These are phyloP conservation scores for Carpinus viminea DNA, from an alignment of 306 rosid species.

Conservation along the genomic window DNA sequence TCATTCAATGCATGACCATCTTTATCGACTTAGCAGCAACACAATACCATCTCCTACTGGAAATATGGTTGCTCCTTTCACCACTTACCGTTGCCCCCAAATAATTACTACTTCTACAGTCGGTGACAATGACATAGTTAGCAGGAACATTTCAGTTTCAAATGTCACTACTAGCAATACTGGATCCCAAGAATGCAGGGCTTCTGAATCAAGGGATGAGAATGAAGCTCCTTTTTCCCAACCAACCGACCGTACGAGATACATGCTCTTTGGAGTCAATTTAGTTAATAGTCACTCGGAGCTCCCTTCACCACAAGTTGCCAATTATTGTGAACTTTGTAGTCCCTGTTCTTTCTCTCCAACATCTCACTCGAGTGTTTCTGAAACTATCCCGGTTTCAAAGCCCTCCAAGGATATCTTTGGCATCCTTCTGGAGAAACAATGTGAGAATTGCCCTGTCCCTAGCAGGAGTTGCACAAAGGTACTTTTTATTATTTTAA, in stretches of 20 bases:
- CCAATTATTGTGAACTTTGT: slow-evolving; percentile 33
- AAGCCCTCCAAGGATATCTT: slow-evolving; percentile 31
- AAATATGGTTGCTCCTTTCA: slow-evolving; percentile 27
- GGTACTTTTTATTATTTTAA: slow-evolving; percentile 39
- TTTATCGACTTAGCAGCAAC: slow-evolving; percentile 25
- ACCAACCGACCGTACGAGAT: slow-evolving; percentile 25
- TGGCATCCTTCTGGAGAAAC: slow-evolving; percentile 35
- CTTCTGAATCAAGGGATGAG: slow-evolving; percentile 37
- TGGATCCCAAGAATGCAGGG: slow-evolving; percentile 36
- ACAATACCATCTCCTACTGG: slow-evolving; percentile 30
- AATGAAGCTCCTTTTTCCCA: slow-evolving; percentile 37
- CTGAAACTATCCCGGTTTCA: slow-evolving; percentile 34
- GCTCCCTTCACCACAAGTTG: slow-evolving; percentile 76
- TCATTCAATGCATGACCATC: slow-evolving; percentile 23
- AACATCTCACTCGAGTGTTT: slow-evolving; percentile 42
- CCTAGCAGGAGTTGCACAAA: slow-evolving; percentile 59
- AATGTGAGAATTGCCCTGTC: slow-evolving; percentile 45
- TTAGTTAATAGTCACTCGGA: slow-evolving; percentile 42
- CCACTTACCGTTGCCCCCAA: slow-evolving; percentile 20
- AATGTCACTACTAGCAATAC: slow-evolving; percentile 37
- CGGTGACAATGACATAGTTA: slow-evolving; percentile 20
- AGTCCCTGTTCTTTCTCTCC: slow-evolving; percentile 45
- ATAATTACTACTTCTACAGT: slow-evolving; percentile 1
- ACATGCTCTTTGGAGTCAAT: slow-evolving; percentile 57
- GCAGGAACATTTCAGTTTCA: slow-evolving; percentile 37